phyloP scores from a whole-genome alignment of 1,284 basidiomycete species.

The Vanrija pseudolonga region DNA sequence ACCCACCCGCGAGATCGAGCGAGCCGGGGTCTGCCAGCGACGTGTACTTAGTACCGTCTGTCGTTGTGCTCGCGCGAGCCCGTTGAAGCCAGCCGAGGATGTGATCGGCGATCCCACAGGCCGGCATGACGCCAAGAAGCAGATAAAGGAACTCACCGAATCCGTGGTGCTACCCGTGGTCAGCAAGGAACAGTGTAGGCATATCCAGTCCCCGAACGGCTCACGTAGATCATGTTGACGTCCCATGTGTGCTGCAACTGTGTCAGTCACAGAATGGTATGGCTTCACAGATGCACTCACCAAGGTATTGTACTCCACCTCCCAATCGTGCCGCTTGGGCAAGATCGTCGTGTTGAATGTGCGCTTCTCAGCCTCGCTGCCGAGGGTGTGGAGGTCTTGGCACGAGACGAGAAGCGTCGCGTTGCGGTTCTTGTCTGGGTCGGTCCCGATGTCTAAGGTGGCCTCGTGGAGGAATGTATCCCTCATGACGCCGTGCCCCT shows the following conservation, averaged over 20 bases:
- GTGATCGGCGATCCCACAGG: constrained; percentile 9
- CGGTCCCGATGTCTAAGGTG: neutral
- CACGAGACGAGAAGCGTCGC: too few relatives aligned
- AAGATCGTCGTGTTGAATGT: neutral
- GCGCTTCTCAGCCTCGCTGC: neutral
- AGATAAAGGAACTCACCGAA: constrained; percentile 22
- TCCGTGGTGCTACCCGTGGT: constrained; percentile 14
- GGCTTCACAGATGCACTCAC: too few relatives aligned
- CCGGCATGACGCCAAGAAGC: constrained; percentile 7
- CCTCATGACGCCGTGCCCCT: neutral
- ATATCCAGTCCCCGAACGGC: too few relatives aligned
- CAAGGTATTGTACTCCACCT: too few relatives aligned
- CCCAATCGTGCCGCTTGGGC: neutral
- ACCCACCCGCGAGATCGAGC: neutral
- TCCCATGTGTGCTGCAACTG: too few relatives aligned
- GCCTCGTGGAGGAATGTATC: neutral
- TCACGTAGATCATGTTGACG: too few relatives aligned
- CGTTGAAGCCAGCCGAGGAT: neutral
- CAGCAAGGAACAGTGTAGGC: too few relatives aligned
- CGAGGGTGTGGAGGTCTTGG: too few relatives aligned
- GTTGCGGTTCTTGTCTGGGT: neutral
- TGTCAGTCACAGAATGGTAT: too few relatives aligned
- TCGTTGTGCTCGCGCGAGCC: neutral
- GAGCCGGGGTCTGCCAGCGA: neutral
- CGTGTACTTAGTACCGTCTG: neutral